Conservation (phyloP, 1,139 yeast species). For the Magnusiomyces fungicola region DNA sequence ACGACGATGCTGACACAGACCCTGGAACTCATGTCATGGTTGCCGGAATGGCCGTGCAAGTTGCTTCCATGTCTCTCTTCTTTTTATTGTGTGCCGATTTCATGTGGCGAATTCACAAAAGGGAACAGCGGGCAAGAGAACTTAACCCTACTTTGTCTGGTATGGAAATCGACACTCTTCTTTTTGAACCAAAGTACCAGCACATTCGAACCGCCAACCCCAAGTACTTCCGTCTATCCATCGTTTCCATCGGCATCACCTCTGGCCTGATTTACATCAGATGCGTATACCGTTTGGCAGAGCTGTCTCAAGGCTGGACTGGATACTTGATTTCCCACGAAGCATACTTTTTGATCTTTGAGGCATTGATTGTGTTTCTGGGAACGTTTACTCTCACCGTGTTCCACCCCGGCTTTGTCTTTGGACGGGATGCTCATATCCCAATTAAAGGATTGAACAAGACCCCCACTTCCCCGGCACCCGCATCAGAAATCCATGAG, state of each 20-base stretch:
- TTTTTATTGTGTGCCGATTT: slow-evolving; percentile 51
- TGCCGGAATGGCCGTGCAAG: slow-evolving; percentile 77
- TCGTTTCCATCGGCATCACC: slow-evolving; percentile 17
- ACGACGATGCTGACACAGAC: slow-evolving; percentile 33
- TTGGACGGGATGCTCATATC: slow-evolving; percentile 7
- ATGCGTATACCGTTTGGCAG: slow-evolving; percentile 73
- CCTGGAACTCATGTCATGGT: slow-evolving; percentile 72
- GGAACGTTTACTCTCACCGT: slow-evolving; percentile 43
- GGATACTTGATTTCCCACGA: slow-evolving; percentile 68
- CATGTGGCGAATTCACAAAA: slow-evolving; percentile 41
- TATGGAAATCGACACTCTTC: slow-evolving; percentile 1
- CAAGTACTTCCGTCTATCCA: slow-evolving; percentile 34
- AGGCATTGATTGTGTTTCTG: slow-evolving; percentile 59
- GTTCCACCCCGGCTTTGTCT: slow-evolving; percentile 51
- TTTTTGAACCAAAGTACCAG: slow-evolving; percentile 38
- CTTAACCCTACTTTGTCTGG: neutral
- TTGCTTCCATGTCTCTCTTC: slow-evolving; percentile 62
- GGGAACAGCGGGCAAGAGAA: slow-evolving; percentile 4
- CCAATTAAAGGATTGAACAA: slow-evolving; percentile 8
- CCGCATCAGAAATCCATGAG: too few relatives aligned
- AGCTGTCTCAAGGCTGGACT: slow-evolving; percentile 66
- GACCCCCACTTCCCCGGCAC: too few relatives aligned
- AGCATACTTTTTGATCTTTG: slow-evolving; percentile 65
- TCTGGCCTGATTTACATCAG: slow-evolving; percentile 55
- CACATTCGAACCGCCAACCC: slow-evolving; percentile 34